Base-by-base conservation (phyloP, 1,139 yeast genomes). In the Saccharomycopsis crataegensis region DNA sequence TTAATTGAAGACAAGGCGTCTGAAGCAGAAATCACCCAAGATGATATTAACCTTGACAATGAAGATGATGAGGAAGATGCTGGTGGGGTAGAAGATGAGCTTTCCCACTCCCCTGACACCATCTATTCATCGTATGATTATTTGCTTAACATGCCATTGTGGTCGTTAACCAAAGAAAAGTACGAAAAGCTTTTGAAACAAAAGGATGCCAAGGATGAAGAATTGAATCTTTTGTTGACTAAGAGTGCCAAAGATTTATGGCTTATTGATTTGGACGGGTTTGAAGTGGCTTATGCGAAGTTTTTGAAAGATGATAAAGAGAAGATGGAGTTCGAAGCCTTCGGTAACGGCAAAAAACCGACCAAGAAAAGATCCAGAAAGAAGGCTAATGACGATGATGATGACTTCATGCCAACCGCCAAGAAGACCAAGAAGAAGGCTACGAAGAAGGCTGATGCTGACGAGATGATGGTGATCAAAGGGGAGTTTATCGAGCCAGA, bases 111-210 rank as follows among this genome's bases (percentile, higher is more conserved):
- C 34, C 51, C 56, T 1, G 54, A 53, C 16, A 50, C 56, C 9
- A 47, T 42, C 14, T 42, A 16, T 36, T 52, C 49, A 7, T 38
- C 46, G 3, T 52, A 52, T 40, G 55, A 52, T 45, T 52, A 52
- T 45, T 45, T 52, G 31, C 43, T 50, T 59, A 91, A 93, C 53
- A 87, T 94, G 96, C 80, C 91, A 42, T 83, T 94, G 62, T 90
- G 97, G 95, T 84, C 96, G 36, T 79, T 93, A 65, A 91, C 99
- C 0, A 77, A 77, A 58, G 99, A 94, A 70, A 78, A 95, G 61
- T 93, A 90, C 65, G 93, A 89, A 62, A 83, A 79, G 62, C 73
- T 93, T 58, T 71, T 90, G 62, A 75, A 76, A 52, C 96, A 90
- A 66, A 77, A 82, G 59, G 88, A 80, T 52, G 82, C 72, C 37